Percentiles rank a stretch among this genome's conserved stretches.
Conservation (phyloP, 2,329 filamentous ascomycete genomes). For the Tolypocladium paradoxum region DNA sequence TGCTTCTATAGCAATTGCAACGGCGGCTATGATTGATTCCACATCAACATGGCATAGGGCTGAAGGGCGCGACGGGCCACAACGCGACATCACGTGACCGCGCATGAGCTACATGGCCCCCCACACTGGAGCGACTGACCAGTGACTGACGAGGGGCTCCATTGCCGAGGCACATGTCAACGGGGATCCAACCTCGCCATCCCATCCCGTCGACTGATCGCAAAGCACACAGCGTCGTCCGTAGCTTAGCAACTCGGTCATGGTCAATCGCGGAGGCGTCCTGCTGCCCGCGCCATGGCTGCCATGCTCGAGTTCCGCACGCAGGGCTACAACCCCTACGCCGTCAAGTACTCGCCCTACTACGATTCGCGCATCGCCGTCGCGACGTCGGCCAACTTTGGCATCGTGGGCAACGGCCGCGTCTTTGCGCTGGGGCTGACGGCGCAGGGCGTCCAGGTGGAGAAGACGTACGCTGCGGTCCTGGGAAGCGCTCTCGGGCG, state of each 20-base stretch:
- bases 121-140: slow-evolving; percentile 3
- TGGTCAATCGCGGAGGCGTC: neutral
- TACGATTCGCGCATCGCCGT: slow-evolving; percentile 92
- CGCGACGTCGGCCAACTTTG: slow-evolving; percentile 86
- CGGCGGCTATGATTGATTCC: neutral
- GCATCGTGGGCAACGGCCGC: slow-evolving; percentile 90
- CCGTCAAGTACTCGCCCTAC: slow-evolving; percentile 97
- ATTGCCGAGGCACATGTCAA: slow-evolving; percentile 25
- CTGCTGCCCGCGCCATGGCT: slow-evolving; percentile 23
- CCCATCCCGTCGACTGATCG: neutral
- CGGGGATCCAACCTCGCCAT: neutral
- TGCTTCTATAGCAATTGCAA: neutral
- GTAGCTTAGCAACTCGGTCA: neutral
- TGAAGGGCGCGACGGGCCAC: neutral
- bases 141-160: neutral
- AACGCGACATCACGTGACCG: slow-evolving; percentile 18
- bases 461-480: slow-evolving; percentile 57
- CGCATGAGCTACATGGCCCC: neutral
- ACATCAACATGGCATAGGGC: neutral
- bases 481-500: neutral
- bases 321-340: slow-evolving; percentile 88
- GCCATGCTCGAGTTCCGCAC: slow-evolving; percentile 92
- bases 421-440: slow-evolving; percentile 78
- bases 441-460: slow-evolving; percentile 68
- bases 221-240: neutral